phyloP scores from a whole-genome alignment of 192 early-diverging fungal species.

The Coemansia sp. region DNA sequence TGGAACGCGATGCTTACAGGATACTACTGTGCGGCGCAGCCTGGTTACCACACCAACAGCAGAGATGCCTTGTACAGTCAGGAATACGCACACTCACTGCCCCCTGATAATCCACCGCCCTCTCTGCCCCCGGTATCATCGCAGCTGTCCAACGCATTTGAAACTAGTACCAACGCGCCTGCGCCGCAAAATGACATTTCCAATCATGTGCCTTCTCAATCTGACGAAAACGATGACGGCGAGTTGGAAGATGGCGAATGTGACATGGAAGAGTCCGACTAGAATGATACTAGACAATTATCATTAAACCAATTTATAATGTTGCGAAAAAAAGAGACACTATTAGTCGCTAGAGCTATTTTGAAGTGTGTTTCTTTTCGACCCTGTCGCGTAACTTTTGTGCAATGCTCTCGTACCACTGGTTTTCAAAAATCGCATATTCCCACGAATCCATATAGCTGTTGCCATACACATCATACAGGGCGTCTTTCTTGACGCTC shows the following conservation, averaged over 20 bases:
- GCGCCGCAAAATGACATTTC: background rate
- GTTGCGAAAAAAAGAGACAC: too few species aligned
- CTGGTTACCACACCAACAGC: background rate
- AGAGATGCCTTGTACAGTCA: background rate
- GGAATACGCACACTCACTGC: background rate
- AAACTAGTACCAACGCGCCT: background rate
- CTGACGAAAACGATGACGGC: background rate
- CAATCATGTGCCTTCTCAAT: background rate
- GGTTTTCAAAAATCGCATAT: constrained; percentile 41
- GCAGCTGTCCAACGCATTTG: background rate
- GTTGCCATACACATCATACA: constrained; percentile 24
- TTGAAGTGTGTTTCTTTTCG: background rate
- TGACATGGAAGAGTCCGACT: constrained; percentile 48
- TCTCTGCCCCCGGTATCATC: background rate
- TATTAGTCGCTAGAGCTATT: background rate
- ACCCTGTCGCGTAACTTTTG: constrained; percentile 11
- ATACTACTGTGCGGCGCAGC: constrained; percentile 19
- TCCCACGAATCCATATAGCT: constrained; percentile 45
- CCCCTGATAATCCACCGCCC: background rate
- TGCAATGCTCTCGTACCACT: constrained; percentile 27
- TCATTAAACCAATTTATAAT: background rate
- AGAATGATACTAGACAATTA: background rate
- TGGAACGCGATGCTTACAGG: constrained; percentile 27
- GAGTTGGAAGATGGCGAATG: constrained; percentile 50
- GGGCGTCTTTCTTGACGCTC: constrained; percentile 36